Evolutionary conservation across 441 rosid genomes (phyloP), one percentile per base, ranked within the genome.

Genomic region (Omphalea diandra): DNA sequence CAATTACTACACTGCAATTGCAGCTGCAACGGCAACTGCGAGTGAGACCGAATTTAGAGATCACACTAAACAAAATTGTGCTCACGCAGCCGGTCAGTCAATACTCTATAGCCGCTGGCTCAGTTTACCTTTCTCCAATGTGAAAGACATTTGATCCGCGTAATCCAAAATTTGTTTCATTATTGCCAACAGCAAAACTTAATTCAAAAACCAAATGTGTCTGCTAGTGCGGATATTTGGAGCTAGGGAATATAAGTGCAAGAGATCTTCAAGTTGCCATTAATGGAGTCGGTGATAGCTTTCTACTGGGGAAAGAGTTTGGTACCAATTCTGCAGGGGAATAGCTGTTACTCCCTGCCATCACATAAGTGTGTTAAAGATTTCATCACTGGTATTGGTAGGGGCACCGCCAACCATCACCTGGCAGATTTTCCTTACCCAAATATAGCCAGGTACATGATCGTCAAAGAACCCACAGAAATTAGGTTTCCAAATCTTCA

Each of bases 391-490:
- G 17, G 29, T 14, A 57, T 15, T 14, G 14, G 64, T 44, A 56
- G 22, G 61, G 36, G 14, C 55, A 31, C 56, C 22, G 29, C 63
- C 63, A 44, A 36, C 73, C 58, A 33, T 26, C 27, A 33, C 32
- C 58, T 47, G 35, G 20, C 49, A 43, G 74, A 10, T 52, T 71
- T 26, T 52, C 60, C 74, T 27, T 31, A 29, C 12, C 63, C 44
- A 11, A 14, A 9, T 50, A 17, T 24, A 68, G 72, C 26, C 55
- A 43, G n/a, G 52, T 43, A 18, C 38, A n/a, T 40, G 20, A 8
- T 36, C 12, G 35, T 56, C 22, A 9, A 66, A n/a, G n/a, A n/a
- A 17, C 43, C 36, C n/a, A n/a, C 64, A 3, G n/a, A n/a, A n/a
- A n/a, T n/a, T n/a, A n/a, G n/a, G n/a, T n/a, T n/a, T n/a, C n/a